Base-by-base conservation (phyloP, 129 eudicot species). In the Calendula officinalis region DNA sequence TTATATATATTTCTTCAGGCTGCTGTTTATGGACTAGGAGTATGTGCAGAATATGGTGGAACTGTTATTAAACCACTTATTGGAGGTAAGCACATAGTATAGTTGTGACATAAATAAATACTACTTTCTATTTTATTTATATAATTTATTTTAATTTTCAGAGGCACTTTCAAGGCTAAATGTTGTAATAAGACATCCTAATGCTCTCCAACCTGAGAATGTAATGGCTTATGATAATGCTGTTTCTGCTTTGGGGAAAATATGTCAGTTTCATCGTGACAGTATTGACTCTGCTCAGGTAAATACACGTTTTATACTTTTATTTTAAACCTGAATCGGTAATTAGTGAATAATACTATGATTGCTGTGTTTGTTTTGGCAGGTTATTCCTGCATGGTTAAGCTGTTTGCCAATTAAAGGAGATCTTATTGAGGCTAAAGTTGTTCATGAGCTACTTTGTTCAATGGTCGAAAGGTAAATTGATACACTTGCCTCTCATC, bases 21-120 rank as follows among this genome's bases (percentile, higher is more conserved):
- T 34, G 99, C 99, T 69, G 99, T 89, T 5, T 94, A 94, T 78
- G 99, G 99, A 63, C 99, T 94, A 75, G 99, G 99, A n/a, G 97
- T 94, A 16, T 94, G 99, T 66, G 97, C 99, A n/a, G 99, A 94
- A 53, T 86, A 51, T 86, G 99, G 99, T 41, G 99, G 97, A 36
- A 56, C 99, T 67, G 95, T 66, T 37, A 88, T 94, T 45, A 94
- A 94, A 78, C 92, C 97, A 49, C 90, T 92, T 39, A 86, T 83
- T 22, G 96, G 96, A 74, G 99, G 99, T 92, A 85, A 39, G 30
- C 30, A 51, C 75, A 8, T 6, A n/a, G n/a, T n/a, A n/a, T 10
- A 17, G 61, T 35, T 40, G 54, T 10, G 70, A 37, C n/a, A 36
- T 48, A 12, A 38, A 17, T 35, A 41, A 33, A 42, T 34, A 10